phyloP scores from a whole-genome alignment of 2,329 filamentous ascomycete species.

The Aulographum hederae region DNA sequence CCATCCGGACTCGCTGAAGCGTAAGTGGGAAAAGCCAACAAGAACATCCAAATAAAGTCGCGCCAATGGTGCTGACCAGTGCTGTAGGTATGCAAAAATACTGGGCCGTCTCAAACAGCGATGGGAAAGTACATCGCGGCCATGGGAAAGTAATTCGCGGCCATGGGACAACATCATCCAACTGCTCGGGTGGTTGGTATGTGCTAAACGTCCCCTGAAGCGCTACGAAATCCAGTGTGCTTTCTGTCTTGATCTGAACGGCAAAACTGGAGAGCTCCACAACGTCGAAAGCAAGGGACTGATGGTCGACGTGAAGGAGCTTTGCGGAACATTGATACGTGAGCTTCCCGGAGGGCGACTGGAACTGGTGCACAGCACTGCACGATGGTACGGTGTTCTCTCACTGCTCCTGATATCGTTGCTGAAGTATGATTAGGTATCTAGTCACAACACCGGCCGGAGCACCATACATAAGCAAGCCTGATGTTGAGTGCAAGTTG shows the following conservation, averaged over 20 bases:
- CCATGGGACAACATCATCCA: not conserved
- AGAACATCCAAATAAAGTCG: no score
- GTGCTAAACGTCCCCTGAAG: conserved; percentile 20
- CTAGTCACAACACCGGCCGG: no score
- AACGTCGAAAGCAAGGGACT: conserved; percentile 11
- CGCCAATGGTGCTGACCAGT: no score
- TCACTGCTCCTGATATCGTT: no score
- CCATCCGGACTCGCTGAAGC: conserved; percentile 5
- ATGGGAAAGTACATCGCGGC: not conserved
- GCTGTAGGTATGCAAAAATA: conserved; percentile 12
- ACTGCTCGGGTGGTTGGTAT: conserved; percentile 21
- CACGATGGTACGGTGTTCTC: conserved; percentile 9
- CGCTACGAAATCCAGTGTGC: conserved; percentile 23
- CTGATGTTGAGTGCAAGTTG: conserved; percentile 10
- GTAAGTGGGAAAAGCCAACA: conserved; percentile 4
- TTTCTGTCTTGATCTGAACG: conserved; percentile 13
- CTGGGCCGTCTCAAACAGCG: conserved; percentile 6
- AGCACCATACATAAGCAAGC: no score
- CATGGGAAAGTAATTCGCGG: not conserved
- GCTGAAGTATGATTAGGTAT: no score
- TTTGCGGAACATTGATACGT: conserved; percentile 19
- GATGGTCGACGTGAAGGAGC: conserved; percentile 11
- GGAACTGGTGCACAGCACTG: conserved; percentile 18
- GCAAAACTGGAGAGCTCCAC: conserved; percentile 7
- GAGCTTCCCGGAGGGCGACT: conserved; percentile 10